Percentiles rank a stretch among this genome's conserved stretches.
Conservation (phyloP, 257 asterid genomes). For the Verbascum thapsus region DNA sequence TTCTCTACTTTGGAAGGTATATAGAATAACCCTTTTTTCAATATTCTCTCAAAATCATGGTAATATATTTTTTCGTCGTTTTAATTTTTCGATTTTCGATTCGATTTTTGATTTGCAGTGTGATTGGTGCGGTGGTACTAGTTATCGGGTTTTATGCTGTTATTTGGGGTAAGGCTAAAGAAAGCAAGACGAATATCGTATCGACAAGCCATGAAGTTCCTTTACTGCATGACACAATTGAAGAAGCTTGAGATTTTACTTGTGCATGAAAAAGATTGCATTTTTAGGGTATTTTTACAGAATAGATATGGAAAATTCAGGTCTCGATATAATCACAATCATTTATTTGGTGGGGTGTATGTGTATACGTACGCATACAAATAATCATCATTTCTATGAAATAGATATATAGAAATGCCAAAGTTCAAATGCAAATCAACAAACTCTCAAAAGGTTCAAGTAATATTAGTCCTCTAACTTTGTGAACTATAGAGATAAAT, state of each 20-base stretch:
- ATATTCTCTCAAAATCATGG: neutral
- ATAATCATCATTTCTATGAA: too few relatives aligned
- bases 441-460: too few relatives aligned
- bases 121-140: constrained; percentile 47
- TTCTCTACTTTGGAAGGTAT: constrained; percentile 56
- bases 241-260: constrained; percentile 35
- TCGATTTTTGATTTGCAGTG: constrained; percentile 37
- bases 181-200: constrained; percentile 32
- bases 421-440: too few relatives aligned
- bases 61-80: neutral
- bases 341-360: too few relatives aligned
- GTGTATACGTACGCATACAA: too few relatives aligned
- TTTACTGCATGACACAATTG: constrained; percentile 37
- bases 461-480: too few relatives aligned
- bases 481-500: too few relatives aligned
- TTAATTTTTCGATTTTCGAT: neutral
- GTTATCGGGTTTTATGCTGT: constrained; percentile 51
- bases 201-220: constrained; percentile 39
- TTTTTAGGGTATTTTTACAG: too few relatives aligned
- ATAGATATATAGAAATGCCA: too few relatives aligned
- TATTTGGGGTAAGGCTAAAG: constrained; percentile 54
- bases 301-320: too few relatives aligned
- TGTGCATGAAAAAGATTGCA: neutral
- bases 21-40: neutral
- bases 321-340: too few relatives aligned